Conservation (phyloP, 176 grass and related monocot species). For the Rhynchospora pubera region DNA sequence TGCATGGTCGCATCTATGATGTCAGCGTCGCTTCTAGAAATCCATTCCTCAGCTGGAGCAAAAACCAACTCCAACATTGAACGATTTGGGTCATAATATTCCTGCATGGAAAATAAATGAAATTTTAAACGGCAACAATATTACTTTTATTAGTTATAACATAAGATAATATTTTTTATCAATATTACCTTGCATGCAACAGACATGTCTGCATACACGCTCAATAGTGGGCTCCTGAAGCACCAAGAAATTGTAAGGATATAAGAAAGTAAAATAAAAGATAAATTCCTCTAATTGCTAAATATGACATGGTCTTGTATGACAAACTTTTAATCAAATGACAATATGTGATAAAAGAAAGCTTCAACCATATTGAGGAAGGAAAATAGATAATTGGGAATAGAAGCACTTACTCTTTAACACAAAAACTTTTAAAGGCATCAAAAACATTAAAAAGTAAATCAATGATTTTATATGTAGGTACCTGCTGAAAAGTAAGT, state of each 20-base stretch:
- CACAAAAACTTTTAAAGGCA: constrained; percentile 17
- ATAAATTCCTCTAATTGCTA: not conserved
- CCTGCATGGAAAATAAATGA: constrained; percentile 47
- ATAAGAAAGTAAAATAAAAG: not conserved
- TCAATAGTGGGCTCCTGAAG: constrained; percentile 91
- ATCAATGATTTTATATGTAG: not conserved
- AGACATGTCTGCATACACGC: constrained; percentile 98
- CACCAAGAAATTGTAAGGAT: constrained; percentile 25
- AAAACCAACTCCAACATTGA: constrained; percentile 98
- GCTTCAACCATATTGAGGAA: not conserved
- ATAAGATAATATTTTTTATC: not conserved
- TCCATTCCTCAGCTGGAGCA: constrained; percentile 92
- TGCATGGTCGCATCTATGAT: constrained; percentile 88
- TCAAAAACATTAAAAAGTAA: constrained; percentile 9
- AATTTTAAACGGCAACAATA: constrained; percentile 46
- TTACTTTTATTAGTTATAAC: constrained; percentile 58
- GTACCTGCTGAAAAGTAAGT: constrained; percentile 97
- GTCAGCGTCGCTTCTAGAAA: constrained; percentile 63
- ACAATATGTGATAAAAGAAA: not conserved
- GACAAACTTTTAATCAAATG: not conserved
- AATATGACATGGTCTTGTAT: not conserved
- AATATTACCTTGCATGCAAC: constrained; percentile 80
- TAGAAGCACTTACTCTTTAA: not conserved
- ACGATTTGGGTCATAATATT: constrained; percentile 90
- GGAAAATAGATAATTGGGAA: not conserved